Evolutionary conservation across 768 basidiomycete genomes (phyloP), one percentile per base, ranked within the genome.

Genomic region (Neoboletus magnificus): DNA sequence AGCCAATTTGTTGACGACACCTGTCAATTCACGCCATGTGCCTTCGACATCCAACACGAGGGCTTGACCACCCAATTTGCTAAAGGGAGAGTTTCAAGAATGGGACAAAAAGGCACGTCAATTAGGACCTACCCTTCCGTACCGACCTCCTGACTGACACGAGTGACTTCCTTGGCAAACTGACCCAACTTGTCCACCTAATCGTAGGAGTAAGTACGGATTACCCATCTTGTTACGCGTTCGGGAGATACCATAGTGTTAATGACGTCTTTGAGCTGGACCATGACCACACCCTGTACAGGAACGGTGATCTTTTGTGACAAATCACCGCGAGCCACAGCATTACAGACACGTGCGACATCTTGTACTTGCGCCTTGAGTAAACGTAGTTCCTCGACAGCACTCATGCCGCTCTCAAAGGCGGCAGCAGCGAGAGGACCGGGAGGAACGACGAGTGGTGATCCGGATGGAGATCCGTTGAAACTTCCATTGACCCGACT

Each of bases 121-220:
- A 46, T 65, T 39, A 66, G 69, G 48, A 40, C 68, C 73, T 51
- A 84, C 83, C 83, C 84, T 78, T 89, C 87, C 52, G 86, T 90
- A 22, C 89, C 89, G 69, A 96, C 93, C 68, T 91, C 89, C 69
- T 87, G 86, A 62, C 81, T 82, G 55, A 91, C 89, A 55, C 93
- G 82, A 55, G 92, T 93, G 36, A 94, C 92, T 70, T 94, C 92
- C 67, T 87, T 86, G 35, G 95, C 93, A 71, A 98, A 96, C 65
- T 89, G 87, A 54, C 88, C 85, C 29, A 98, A 77, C 63, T 82
- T 79, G 67, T 86, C 84, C 59, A 85, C 84, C 84, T 81, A 50
- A 50, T 47, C 39, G 30, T 22, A 56, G 35, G 49, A 50, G 39
- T 64, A 8, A 62, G 66, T 40, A 57, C 49, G 25, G 29, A 52